phyloP scores from a whole-genome alignment of 83 land plant species.

The Diphasiastrum complanatum region DNA sequence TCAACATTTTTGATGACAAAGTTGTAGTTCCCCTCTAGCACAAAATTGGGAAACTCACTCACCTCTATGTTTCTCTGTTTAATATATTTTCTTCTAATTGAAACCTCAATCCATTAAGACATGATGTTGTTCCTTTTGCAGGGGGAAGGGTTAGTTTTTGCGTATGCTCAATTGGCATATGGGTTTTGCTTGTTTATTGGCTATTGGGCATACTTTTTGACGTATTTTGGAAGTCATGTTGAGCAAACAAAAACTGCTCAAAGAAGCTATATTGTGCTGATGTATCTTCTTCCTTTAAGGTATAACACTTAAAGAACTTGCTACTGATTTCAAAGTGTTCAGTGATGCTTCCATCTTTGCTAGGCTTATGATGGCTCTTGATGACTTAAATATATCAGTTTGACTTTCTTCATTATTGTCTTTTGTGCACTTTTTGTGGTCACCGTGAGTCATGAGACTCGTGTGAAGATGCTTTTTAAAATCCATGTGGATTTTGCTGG shows the following conservation, averaged over 20 bases:
- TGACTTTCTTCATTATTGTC: neutral
- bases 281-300: conserved; percentile 65
- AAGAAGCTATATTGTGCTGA: neutral
- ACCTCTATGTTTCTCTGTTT: no score
- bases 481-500: no score
- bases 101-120: no score
- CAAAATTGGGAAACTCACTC: no score
- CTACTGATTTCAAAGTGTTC: neutral
- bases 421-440: no score
- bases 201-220: conserved; percentile 80
- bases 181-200: conserved; percentile 68
- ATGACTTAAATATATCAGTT: neutral
- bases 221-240: conserved; percentile 15
- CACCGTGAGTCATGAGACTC: no score
- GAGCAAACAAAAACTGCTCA: neutral
- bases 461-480: no score
- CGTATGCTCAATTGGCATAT: conserved; percentile 74
- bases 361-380: neutral
- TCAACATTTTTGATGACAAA: no score
- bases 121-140: no score
- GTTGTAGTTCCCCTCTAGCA: no score
- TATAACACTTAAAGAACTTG: no score
- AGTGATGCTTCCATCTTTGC: conserved; percentile 2
- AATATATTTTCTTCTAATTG: neutral
- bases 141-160: conserved; percentile 77